These are phyloP conservation scores for Mycena filopes DNA, from an alignment of 768 basidiomycete genomes.

Conservation along the genomic window DNA sequence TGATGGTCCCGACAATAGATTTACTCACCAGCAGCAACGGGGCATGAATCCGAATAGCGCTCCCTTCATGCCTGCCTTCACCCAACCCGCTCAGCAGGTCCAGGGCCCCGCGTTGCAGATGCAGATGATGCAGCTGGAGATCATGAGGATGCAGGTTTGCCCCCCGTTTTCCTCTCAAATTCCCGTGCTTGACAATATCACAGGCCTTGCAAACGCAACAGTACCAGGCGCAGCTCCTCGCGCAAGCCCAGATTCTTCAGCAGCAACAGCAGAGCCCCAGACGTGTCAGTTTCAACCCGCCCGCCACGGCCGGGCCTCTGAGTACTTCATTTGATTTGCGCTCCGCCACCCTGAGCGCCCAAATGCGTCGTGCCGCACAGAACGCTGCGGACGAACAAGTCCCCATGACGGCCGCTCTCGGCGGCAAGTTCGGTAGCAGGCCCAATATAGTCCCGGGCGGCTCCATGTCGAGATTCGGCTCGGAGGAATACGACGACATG, in stretches of 20 bases:
- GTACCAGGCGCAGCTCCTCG: slow-evolving; percentile 76
- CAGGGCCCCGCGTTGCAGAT: slow-evolving; percentile 78
- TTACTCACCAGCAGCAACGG: slow-evolving; percentile 73
- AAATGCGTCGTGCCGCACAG: slow-evolving; percentile 76
- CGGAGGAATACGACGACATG: slow-evolving; percentile 55
- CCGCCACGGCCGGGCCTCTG: slow-evolving; percentile 80
- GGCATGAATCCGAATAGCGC: slow-evolving; percentile 64
- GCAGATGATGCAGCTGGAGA: slow-evolving; percentile 88
- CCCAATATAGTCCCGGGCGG: slow-evolving; percentile 54
- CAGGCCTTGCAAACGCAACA: slow-evolving; percentile 81
- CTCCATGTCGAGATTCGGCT: slow-evolving; percentile 44
- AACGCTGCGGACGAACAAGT: slow-evolving; percentile 64
- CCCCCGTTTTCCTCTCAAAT: slow-evolving; percentile 4
- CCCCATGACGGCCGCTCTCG: slow-evolving; percentile 85
- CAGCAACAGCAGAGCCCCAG: slow-evolving; percentile 56
- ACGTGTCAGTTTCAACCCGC: slow-evolving; percentile 60
- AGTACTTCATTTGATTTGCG: slow-evolving; percentile 73
- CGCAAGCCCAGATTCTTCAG: slow-evolving; percentile 63
- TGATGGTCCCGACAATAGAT: slow-evolving; percentile 74
- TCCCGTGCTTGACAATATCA: slow-evolving; percentile 22
- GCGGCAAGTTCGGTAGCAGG: slow-evolving; percentile 81
- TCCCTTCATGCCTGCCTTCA: slow-evolving; percentile 64
- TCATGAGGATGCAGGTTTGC: slow-evolving; percentile 82
- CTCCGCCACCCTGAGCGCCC: slow-evolving; percentile 62
- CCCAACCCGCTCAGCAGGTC: slow-evolving; percentile 56